These are phyloP conservation scores for Stygiomarasmius scandens DNA, from an alignment of 1,284 basidiomycete genomes.

Conservation along the genomic window DNA sequence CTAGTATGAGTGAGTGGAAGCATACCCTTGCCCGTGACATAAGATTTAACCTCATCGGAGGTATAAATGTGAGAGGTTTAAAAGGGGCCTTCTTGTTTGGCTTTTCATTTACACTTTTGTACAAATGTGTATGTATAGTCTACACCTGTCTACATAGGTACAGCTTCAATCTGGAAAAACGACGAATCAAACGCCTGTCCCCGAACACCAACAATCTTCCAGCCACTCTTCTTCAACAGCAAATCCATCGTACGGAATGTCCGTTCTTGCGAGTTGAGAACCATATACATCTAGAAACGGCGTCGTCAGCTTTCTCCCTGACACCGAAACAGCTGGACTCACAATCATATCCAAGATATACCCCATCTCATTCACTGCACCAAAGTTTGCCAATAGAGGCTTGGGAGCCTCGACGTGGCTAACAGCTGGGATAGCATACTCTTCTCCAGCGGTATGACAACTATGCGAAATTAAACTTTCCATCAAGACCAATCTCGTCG, in stretches of 20 bases:
- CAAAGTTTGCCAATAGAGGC: conserved; percentile 26
- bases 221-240: conserved; percentile 16
- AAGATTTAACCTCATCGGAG: too few relatives aligned
- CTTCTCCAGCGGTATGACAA: conserved; percentile 15
- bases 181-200: conserved; percentile 17
- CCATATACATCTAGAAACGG: conserved; percentile 19
- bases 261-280: conserved; percentile 23
- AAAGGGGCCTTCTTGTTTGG: too few relatives aligned
- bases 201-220: conserved; percentile 16
- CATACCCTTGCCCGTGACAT: too few relatives aligned
- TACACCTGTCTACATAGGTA: conserved; percentile 4
- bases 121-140: too few relatives aligned
- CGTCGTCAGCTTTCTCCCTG: too few relatives aligned
- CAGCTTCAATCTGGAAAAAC: conserved; percentile 12
- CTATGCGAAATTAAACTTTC: conserved; percentile 21
- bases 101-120: too few relatives aligned
- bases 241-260: conserved; percentile 16
- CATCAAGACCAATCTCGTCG: conserved; percentile 13
- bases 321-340: background rate
- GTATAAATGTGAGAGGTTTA: too few relatives aligned
- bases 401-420: conserved; percentile 17
- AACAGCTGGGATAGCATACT: background rate
- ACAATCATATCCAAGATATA: conserved; percentile 25
- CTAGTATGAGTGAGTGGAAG: too few relatives aligned
- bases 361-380: conserved; percentile 22